Evolutionary conservation across 2,329 filamentous ascomycete genomes (phyloP).

Genomic region (Cercospora citrullina): DNA sequence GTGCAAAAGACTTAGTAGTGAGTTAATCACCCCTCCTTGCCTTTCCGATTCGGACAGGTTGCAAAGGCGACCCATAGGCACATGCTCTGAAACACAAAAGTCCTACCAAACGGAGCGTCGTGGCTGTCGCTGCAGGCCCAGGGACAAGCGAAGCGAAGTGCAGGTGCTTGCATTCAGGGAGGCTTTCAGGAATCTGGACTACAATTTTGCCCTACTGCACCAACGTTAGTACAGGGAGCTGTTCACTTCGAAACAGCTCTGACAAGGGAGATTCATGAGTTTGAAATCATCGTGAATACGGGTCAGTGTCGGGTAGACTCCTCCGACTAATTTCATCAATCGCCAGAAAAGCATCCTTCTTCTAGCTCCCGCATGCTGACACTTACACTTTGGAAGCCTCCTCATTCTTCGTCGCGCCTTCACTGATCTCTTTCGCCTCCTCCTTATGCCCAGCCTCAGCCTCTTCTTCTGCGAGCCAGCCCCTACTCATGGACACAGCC

Average conservation of each 20-base stretch:
- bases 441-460: slow-evolving; percentile 19
- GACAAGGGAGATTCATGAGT: neutral
- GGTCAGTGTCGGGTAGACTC: neutral
- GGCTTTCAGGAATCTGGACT: too few relatives aligned
- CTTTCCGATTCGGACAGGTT: too few relatives aligned
- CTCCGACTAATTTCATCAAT: neutral
- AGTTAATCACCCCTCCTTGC: too few relatives aligned
- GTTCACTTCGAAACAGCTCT: neutral
- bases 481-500: slow-evolving; percentile 76
- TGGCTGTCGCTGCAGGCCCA: too few relatives aligned
- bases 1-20: too few relatives aligned
- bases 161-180: too few relatives aligned
- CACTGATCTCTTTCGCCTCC: slow-evolving; percentile 17
- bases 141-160: too few relatives aligned
- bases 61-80: too few relatives aligned
- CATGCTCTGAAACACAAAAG: too few relatives aligned
- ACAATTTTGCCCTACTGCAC: neutral
- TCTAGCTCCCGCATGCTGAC: neutral
- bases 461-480: slow-evolving; percentile 54
- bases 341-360: neutral
- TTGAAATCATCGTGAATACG: neutral
- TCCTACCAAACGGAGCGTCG: too few relatives aligned
- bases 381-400: slow-evolving; percentile 22
- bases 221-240: neutral
- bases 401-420: slow-evolving; percentile 20